Evolutionary conservation across 371 early-diverging fungal genomes (phyloP).

Genomic region (Mortierella sp.): DNA sequence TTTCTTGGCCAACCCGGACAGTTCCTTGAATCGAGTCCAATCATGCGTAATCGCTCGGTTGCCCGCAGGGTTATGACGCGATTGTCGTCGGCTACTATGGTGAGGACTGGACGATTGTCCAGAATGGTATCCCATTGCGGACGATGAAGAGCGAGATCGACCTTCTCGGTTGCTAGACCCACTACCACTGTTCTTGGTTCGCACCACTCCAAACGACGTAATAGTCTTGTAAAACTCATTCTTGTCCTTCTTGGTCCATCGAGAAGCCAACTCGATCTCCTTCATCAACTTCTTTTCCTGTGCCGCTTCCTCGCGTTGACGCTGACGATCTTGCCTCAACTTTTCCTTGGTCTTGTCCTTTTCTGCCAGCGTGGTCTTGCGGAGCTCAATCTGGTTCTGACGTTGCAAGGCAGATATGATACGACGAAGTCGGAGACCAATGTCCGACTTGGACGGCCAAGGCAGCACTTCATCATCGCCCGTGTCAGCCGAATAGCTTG

Average conservation of each 20-base stretch:
- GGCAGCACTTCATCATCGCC: constrained; percentile 43
- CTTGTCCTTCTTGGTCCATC: constrained; percentile 79
- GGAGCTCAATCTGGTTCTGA: constrained; percentile 60
- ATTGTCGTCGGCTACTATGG: constrained; percentile 33
- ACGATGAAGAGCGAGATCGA: constrained; percentile 23
- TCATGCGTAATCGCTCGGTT: constrained; percentile 18
- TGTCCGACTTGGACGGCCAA: constrained; percentile 76
- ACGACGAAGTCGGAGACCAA: constrained; percentile 77
- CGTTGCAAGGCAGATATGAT: constrained; percentile 77
- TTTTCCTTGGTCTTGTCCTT: constrained; percentile 56
- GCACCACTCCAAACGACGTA: constrained; percentile 74
- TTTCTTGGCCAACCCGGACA: constrained; percentile 77
- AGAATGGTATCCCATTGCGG: constrained; percentile 32
- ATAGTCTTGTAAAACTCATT: constrained; percentile 77
- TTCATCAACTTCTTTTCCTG: constrained; percentile 58
- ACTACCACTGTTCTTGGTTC: constrained; percentile 16
- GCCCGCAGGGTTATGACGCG: constrained; percentile 26
- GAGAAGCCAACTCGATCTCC: constrained; percentile 58
- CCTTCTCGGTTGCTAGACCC: too few relatives aligned
- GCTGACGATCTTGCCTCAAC: constrained; percentile 53
- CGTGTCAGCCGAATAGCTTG: constrained; percentile 11
- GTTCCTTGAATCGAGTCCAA: constrained; percentile 78
- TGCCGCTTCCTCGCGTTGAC: constrained; percentile 62
- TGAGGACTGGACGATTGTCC: constrained; percentile 38
- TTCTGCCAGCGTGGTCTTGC: constrained; percentile 50